Evolutionary conservation across 495 filamentous ascomycete genomes (phyloP).

Genomic region (Sphaerosporella brunnea): DNA sequence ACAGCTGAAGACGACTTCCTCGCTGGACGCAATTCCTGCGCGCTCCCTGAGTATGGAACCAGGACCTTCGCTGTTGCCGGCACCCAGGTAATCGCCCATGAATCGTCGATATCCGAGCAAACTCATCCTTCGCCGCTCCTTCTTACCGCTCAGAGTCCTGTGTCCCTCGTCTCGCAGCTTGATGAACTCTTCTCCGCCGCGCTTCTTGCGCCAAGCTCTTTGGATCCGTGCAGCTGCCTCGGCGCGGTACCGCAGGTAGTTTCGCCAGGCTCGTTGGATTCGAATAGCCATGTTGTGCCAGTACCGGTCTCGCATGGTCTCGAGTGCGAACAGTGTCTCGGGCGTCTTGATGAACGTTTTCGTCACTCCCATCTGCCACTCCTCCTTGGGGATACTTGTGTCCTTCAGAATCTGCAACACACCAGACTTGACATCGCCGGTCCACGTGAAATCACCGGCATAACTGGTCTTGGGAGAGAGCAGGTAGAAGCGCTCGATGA

Average conservation of each 20-base stretch:
- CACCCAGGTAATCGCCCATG: constrained; percentile 85
- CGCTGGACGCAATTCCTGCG: constrained; percentile 43
- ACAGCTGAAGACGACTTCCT: constrained; percentile 72
- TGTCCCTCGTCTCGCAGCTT: constrained; percentile 84
- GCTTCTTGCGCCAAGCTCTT: constrained; percentile 82
- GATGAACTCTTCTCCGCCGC: constrained; percentile 69
- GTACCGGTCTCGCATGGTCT: constrained; percentile 93
- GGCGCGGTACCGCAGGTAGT: constrained; percentile 77
- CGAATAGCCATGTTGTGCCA: constrained; percentile 99
- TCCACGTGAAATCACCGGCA: constrained; percentile 94
- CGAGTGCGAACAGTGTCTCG: constrained; percentile 89
- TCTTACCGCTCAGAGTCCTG: constrained; percentile 58
- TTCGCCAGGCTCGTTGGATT: constrained; percentile 94
- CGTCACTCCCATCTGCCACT: constrained; percentile 91
- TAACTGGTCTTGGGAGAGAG: constrained; percentile 89
- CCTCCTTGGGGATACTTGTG: constrained; percentile 80
- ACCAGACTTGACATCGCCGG: constrained; percentile 64
- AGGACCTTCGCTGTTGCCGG: constrained; percentile 60
- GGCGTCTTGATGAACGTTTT: constrained; percentile 99
- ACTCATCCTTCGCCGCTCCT: constrained; percentile 81
- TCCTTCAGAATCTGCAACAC: constrained; percentile 93
- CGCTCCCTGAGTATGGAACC: constrained; percentile 63
- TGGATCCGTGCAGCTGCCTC: constrained; percentile 92
- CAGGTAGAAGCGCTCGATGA: constrained; percentile 92
- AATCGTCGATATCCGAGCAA: constrained; percentile 80